phyloP scores from a whole-genome alignment of 345 rosid species.

The Iberis pinnata region DNA sequence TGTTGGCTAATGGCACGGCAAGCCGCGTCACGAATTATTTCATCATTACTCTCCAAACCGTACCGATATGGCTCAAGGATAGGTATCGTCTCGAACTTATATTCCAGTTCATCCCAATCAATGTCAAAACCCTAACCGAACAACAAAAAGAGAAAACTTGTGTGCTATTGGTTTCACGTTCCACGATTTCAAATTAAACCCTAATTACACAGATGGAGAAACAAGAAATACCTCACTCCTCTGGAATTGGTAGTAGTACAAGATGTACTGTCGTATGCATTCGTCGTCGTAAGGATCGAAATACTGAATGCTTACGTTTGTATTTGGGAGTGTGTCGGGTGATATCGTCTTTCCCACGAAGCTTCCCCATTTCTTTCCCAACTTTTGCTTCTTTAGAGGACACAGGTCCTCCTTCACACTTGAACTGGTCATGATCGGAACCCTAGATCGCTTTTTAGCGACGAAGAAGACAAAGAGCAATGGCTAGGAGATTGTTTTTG shows the following conservation, averaged over 20 bases:
- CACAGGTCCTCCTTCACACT: not conserved
- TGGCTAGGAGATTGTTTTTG: too few relatives aligned
- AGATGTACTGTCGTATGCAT: slow-evolving; percentile 11
- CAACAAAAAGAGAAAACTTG: not conserved
- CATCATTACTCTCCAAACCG: not conserved
- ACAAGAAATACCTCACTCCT: slow-evolving; percentile 8
- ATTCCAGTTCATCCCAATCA: slow-evolving; percentile 14
- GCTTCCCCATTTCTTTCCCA: too few relatives aligned
- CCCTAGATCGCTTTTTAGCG: too few relatives aligned
- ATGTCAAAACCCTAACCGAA: slow-evolving; percentile 16
- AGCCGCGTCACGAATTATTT: slow-evolving; percentile 1
- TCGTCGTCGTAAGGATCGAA: slow-evolving; percentile 11
- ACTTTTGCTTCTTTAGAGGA: not conserved
- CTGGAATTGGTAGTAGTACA: slow-evolving; percentile 16
- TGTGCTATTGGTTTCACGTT: too few relatives aligned
- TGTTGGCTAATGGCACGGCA: not conserved
- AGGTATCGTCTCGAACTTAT: not conserved
- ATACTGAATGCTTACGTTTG: not conserved
- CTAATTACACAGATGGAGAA: not conserved
- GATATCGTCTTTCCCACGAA: not conserved
- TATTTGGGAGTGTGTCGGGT: not conserved
- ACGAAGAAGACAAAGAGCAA: too few relatives aligned
- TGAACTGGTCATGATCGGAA: not conserved
- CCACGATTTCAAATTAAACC: not conserved
- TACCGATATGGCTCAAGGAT: not conserved